phyloP scores from a whole-genome alignment of 495 filamentous ascomycete genomes.

The Neurospora tetraspora region DNA sequence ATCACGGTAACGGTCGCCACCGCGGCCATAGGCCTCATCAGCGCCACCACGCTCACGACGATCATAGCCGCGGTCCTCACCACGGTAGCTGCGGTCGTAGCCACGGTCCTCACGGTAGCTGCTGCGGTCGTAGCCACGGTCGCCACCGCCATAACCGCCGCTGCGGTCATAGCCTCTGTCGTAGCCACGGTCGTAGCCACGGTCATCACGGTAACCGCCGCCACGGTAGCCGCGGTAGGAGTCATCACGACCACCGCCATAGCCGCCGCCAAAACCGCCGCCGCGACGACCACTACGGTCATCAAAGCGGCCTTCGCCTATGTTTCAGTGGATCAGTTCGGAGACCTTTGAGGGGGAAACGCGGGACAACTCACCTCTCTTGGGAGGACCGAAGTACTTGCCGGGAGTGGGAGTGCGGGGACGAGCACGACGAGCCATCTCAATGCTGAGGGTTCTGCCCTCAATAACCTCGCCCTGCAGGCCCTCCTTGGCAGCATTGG shows the following conservation, averaged over 20 bases:
- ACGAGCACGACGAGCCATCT: conserved; percentile 92
- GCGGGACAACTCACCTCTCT: conserved; percentile 63
- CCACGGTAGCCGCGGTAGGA: conserved; percentile 27
- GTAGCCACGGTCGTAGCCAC: conserved; percentile 31
- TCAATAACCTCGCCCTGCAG: conserved; percentile 93
- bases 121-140: conserved; percentile 36
- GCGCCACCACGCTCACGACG: conserved; percentile 49
- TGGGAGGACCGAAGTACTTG: conserved; percentile 98
- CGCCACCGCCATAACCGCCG: conserved; percentile 31
- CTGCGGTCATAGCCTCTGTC: conserved; percentile 17
- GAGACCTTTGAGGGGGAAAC: conserved; percentile 41
- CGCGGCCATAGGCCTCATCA: conserved; percentile 37
- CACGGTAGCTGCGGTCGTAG: conserved; percentile 44
- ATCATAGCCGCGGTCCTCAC: conserved; percentile 49
- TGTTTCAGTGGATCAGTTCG: conserved; percentile 41
- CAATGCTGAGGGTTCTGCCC: conserved; percentile 92
- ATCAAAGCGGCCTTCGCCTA: conserved; percentile 19
- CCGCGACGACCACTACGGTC: conserved; percentile 14
- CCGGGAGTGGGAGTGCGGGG: conserved; percentile 95
- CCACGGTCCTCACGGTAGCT: conserved; percentile 33
- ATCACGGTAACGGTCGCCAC: conserved; percentile 35
- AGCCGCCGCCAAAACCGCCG: conserved; percentile 18
- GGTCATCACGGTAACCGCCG: conserved; percentile 35
- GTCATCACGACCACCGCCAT: conserved; percentile 28
- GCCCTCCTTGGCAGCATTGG: conserved; percentile 92